Evolutionary conservation across 345 rosid species (phyloP), one percentile per base, ranked within the genome.

Genomic region (Arabidopsis arenosa): DNA sequence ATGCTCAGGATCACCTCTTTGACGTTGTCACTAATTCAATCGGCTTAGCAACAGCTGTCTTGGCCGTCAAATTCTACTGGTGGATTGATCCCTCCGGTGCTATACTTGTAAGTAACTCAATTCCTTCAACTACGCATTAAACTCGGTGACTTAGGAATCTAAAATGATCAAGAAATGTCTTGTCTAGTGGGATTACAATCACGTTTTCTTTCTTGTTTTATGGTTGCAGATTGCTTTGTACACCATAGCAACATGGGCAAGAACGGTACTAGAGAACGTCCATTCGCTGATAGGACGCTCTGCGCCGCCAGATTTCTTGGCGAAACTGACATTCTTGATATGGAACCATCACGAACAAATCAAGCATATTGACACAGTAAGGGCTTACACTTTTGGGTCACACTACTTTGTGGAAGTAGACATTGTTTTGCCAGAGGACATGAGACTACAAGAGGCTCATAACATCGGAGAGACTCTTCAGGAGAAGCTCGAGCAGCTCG

Each of bases 351-450:
- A 88, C 62, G 82, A 92, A 70, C 77, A 85, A 59, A 90, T 92
- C 74, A 82, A 75, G 74, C 91, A 90, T 51, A 92, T 92, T 10
- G 96, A 90, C 69, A 92, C 96, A 0, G 97, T 92, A 18, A 85
- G 93, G 64, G 94, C 93, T 1, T 92, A 92, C 82, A 90, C 96
- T 6, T 88, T 88, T 58, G 96, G 97, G 5, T 80, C 90, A 1
- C 85, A 88, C 80, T 92, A 88, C 84, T 92, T 92, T 35, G 97
- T 88, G 51, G 97, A 92, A 80, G 96, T 92, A 0, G 92, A 92
- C 79, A 85, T 92, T 9, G 97, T 90, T 6, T 55, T 92, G 76
- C 90, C 92, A 2, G 85, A 77, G 75, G 92, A 92, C 72, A 90
- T 87, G 96, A 52, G 86, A 32, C 78, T 92, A 41, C 84, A 70